Conservation (phyloP, 2,329 filamentous ascomycete genomes). For the Neonectria punicea region DNA sequence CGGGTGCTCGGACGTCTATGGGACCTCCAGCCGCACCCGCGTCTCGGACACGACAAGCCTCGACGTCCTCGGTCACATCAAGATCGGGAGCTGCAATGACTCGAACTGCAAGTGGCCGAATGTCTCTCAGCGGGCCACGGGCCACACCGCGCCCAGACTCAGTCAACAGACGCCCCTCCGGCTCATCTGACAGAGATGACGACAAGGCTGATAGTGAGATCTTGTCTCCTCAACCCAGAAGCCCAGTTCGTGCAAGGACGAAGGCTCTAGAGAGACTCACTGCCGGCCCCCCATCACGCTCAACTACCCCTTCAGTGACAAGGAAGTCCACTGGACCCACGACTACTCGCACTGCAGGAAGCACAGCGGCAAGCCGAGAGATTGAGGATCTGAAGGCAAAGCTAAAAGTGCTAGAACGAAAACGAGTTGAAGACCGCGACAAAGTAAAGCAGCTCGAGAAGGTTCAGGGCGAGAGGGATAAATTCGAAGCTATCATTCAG, state of each 20-base stretch:
- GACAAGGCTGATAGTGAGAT: slow-evolving; percentile 63
- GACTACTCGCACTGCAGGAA: slow-evolving; percentile 51
- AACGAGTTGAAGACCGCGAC: slow-evolving; percentile 85
- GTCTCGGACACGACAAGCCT: slow-evolving; percentile 56
- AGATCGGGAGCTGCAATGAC: slow-evolving; percentile 46
- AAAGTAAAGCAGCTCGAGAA: slow-evolving; percentile 83
- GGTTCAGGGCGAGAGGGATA: slow-evolving; percentile 79
- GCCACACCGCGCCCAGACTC: slow-evolving; percentile 50
- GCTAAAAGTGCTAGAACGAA: slow-evolving; percentile 86
- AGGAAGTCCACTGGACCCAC: slow-evolving; percentile 45
- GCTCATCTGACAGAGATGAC: slow-evolving; percentile 51
- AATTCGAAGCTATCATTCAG: slow-evolving; percentile 85
- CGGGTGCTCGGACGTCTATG: slow-evolving; percentile 73
- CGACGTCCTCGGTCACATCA: slow-evolving; percentile 54
- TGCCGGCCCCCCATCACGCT: slow-evolving; percentile 46
- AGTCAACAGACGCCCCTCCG: slow-evolving; percentile 56
- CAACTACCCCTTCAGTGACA: slow-evolving; percentile 47
- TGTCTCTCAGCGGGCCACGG: slow-evolving; percentile 52
- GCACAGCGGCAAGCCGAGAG: slow-evolving; percentile 69
- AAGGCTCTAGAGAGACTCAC: slow-evolving; percentile 64
- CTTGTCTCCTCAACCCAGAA: slow-evolving; percentile 60
- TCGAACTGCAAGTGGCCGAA: slow-evolving; percentile 54
- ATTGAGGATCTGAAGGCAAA: slow-evolving; percentile 92
- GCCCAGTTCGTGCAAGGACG: slow-evolving; percentile 62
- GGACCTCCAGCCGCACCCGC: slow-evolving; percentile 68